Evolutionary conservation across 1,284 basidiomycete genomes (phyloP).

Genomic region (Pseudozyma hubeiensis): DNA sequence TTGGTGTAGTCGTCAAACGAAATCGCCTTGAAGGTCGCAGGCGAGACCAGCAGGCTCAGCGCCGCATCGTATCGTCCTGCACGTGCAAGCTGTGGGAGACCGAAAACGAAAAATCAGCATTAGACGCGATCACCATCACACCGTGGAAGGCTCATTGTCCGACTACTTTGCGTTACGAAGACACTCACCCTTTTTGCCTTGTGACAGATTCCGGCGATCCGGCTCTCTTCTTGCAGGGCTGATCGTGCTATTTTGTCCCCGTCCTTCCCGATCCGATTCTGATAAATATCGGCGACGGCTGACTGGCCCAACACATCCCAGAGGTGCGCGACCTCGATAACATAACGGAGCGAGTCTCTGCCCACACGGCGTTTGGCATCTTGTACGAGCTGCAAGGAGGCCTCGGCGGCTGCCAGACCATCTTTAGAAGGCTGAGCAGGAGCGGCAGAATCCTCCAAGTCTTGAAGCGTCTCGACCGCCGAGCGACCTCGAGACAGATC

Average conservation of each 20-base stretch:
- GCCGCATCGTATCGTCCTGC: conserved; percentile 42
- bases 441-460: conserved; percentile 13
- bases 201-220: conserved; percentile 27
- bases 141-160: background rate
- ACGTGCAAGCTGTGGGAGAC: conserved; percentile 12
- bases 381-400: conserved; percentile 37
- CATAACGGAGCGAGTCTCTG: conserved; percentile 10
- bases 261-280: conserved; percentile 1
- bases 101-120: background rate
- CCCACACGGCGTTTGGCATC: conserved; percentile 42
- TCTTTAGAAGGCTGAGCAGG: conserved; percentile 28
- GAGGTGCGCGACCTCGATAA: conserved; percentile 19
- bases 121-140: background rate
- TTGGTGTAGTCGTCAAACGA: conserved; percentile 30
- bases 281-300: conserved; percentile 29
- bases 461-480: conserved; percentile 27
- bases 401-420: conserved; percentile 17
- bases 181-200: conserved; percentile 22
- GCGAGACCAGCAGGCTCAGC: conserved; percentile 27
- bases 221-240: conserved; percentile 15
- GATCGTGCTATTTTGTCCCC: background rate
- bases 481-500: conserved; percentile 21
- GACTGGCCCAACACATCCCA: conserved; percentile 30
- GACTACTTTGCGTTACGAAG: background rate
- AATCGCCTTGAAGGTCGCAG: conserved; percentile 15